These are phyloP conservation scores for Chenopodium formosanum DNA, from an alignment of 148 eudicot genomes.

Conservation along the genomic window DNA sequence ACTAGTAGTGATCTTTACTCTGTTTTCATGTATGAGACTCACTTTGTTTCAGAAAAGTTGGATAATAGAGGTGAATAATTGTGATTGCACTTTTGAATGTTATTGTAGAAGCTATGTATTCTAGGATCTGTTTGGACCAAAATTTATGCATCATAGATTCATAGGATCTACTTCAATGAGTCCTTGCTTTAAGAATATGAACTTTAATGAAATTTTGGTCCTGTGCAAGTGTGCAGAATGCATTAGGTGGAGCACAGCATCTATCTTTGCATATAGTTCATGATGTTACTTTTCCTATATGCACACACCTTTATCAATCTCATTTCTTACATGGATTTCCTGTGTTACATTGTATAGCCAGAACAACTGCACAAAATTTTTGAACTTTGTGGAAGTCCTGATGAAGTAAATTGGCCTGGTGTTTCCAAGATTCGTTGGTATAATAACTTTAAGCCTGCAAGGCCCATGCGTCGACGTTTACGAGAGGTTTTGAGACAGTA, in stretches of 20 bases:
- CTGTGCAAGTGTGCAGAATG: not conserved
- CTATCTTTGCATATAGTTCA: not conserved
- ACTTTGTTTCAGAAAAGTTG: not conserved
- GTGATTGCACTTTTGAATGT: not conserved
- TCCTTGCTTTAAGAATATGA: not conserved
- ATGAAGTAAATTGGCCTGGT: constrained; percentile 77
- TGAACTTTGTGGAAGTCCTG: constrained; percentile 83
- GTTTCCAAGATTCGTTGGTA: constrained; percentile 77
- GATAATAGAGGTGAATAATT: not conserved
- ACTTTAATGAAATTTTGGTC: not conserved
- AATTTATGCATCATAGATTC: not conserved
- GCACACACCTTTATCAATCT: not conserved
- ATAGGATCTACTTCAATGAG: not conserved
- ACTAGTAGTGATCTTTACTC: not conserved
- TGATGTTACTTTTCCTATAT: not conserved
- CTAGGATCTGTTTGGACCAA: not conserved
- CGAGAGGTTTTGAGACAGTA: constrained; percentile 72
- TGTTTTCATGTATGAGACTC: not conserved
- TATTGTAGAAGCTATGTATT: not conserved
- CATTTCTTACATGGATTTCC: not conserved
- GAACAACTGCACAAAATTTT: constrained; percentile 78
- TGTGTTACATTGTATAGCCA: constrained; percentile 39
- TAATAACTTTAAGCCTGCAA: constrained; percentile 70
- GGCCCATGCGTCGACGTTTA: constrained; percentile 61
- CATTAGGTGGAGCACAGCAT: not conserved